Conservation (phyloP, 306 rosid species). For the Elaeagnus macrophylla region DNA sequence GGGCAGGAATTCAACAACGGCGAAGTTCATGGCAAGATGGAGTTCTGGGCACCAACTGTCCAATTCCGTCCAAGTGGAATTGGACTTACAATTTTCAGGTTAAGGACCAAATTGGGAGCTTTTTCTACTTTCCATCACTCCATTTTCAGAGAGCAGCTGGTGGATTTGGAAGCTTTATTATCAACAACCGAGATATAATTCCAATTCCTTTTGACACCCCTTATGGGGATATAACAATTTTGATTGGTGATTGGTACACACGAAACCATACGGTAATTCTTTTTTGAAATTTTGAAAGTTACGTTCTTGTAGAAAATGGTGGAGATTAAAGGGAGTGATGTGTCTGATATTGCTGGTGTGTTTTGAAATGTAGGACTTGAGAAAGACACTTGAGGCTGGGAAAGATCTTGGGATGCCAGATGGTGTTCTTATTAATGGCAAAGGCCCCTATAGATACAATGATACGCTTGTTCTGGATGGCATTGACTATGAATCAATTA, state of each 20-base stretch:
- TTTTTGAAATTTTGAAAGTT: conserved; percentile 9
- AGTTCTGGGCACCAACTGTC: conserved; percentile 86
- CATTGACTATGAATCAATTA: conserved; percentile 61
- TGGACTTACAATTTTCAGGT: conserved; percentile 96
- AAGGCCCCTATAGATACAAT: conserved; percentile 83
- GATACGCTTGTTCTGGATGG: conserved; percentile 77
- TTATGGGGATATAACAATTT: conserved; percentile 51
- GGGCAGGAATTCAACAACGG: conserved; percentile 91
- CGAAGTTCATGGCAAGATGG: conserved; percentile 95
- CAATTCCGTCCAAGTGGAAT: conserved; percentile 96
- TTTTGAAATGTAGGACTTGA: conserved; percentile 57
- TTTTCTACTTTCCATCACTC: conserved; percentile 87
- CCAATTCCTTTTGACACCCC: conserved; percentile 81
- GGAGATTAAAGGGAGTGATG: not conserved
- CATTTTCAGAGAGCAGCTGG: conserved; percentile 91
- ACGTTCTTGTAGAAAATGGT: conserved; percentile 1
- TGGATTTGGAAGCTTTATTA: conserved; percentile 74
- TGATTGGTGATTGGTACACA: conserved; percentile 91
- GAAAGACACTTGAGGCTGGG: conserved; percentile 73
- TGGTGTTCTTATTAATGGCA: conserved; percentile 97
- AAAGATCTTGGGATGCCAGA: conserved; percentile 91
- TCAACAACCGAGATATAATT: conserved; percentile 55
- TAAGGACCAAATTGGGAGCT: conserved; percentile 94
- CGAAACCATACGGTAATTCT: conserved; percentile 76
- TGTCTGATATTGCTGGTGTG: conserved; percentile 19